Base-by-base conservation (phyloP, 2,329 filamentous ascomycete genomes). In the Harringtonia lauricola region DNA sequence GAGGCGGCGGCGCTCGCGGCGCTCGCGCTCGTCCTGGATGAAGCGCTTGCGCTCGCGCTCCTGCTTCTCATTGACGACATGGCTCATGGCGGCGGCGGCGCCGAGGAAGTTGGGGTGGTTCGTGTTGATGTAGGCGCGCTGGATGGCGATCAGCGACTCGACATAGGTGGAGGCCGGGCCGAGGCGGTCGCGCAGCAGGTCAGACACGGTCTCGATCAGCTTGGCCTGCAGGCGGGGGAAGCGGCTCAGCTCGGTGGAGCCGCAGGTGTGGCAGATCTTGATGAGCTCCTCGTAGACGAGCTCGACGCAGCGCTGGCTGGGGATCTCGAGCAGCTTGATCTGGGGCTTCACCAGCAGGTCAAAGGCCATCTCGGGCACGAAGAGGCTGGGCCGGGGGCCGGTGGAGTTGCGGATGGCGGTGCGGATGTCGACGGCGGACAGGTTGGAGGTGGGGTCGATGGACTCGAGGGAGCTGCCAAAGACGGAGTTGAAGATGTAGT, bases 91-190 rank as follows among this genome's bases (percentile, higher is more conserved):
- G 30, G 89, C 90, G 19, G 92, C 90, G 15, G 92, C 92, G 36
- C 92, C 92, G 15, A 96, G 77, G 68, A 98, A 98, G 64, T 98
- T 98, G 39, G 92, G 92, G 60, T 98, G 92, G 58, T 98, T 98
- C 35, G 92, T 98, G 68, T 98, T 98, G 67, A 98, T 96, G 64
- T 98, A 98, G 18, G 92, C 92, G 52, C 92, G 79, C 64, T 98
- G 92, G 48, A 98, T 98, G 22, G 92, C 84, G 52, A 98, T 98
- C 49, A 98, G 72, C 34, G 90, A 96, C 63, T 95, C 92, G 36
- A 98, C 92, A 54, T 98, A 98, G 42, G 67, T 74, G 2, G 90
- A 94, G 45, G 85, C 81, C 12, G 92, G 92, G 2, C 92, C 92
- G 7, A 98, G 72, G 47, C 90, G 79, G 66, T 98, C 92, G 43